Evolutionary conservation across 352 stramenopile species (phyloP), one percentile per base, ranked within the genome.

Genomic region (Pythium plurisporium): DNA sequence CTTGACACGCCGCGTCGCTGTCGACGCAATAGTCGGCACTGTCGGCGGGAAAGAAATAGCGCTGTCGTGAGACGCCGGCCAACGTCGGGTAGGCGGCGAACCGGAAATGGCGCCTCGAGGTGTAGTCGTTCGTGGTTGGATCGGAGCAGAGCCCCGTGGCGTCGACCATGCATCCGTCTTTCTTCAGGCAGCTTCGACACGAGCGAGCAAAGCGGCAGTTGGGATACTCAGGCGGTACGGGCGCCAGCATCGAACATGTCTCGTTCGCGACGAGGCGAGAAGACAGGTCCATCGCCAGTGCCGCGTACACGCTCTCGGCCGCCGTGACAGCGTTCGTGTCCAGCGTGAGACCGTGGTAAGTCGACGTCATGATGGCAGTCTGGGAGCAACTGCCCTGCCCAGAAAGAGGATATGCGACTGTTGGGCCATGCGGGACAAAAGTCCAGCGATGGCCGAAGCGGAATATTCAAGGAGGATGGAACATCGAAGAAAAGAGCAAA

Each of bases 181-280:
- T 63, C 19, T 51, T 27, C 8, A 63, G 30, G 33, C 55, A 63
- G 41, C 55, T 63, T 2, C 26, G 33, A 29, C 55, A 63, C 17
- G 55, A 52, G 7, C 55, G 55, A 36, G 36, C 19, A 3, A 38
- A 36, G 26, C 38, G 55, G 55, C 55, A 63, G 36, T 42, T 25
- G 15, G 46, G 12, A n/a, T 33, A 43, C 20, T 11, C 36, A 7
- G 19, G 27, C 5, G 44, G 33, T 6, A 29, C 23, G 11, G 27
- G 23, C 2, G 36, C 29, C 1, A 56, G 29, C 12, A 41, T 22
- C 14, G 46, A 26, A 17, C 55, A 63, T 17, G 36, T 52, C 23
- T 63, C 55, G 29, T 48, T 48, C 23, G 38, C 10, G 2, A 23
- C 12, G 38, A 63, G 46, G 5, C 15, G 22, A 4, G 55, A 29